Conservation (phyloP, 208 protist species). For the Acanthamoeba castellanii region DNA sequence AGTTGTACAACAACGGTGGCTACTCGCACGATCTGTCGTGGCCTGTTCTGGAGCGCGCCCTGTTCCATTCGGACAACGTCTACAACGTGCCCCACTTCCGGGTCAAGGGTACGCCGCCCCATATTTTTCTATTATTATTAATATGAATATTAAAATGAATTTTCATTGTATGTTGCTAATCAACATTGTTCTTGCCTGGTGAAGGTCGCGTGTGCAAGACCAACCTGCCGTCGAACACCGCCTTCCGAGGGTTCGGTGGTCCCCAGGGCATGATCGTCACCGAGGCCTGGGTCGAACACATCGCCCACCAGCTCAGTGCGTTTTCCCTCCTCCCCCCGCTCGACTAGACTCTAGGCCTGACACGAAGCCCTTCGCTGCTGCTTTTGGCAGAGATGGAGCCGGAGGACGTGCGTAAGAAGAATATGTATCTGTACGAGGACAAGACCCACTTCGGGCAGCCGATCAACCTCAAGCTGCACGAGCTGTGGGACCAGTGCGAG, state of each 20-base stretch:
- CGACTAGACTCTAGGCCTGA: background rate
- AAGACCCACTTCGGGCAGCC: conserved; percentile 84
- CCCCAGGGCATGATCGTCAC: conserved; percentile 89
- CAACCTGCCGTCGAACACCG: conserved; percentile 92
- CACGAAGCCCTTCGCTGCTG: too few species aligned
- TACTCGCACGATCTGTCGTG: conserved; percentile 87
- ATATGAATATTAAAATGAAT: background rate
- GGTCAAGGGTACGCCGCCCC: conserved; percentile 22
- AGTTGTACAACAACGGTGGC: conserved; percentile 89
- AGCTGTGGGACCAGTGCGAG: conserved; percentile 80
- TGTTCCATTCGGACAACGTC: conserved; percentile 91
- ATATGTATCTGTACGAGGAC: conserved; percentile 90
- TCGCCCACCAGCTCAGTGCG: conserved; percentile 79
- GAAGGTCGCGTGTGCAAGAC: conserved; percentile 88
- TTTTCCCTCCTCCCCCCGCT: background rate
- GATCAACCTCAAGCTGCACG: conserved; percentile 76
- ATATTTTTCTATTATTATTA: too few species aligned
- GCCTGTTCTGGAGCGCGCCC: conserved; percentile 88
- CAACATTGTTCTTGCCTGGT: background rate
- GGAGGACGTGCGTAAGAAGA: conserved; percentile 79
- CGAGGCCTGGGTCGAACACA: conserved; percentile 89
- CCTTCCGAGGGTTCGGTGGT: conserved; percentile 94
- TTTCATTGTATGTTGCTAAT: background rate
- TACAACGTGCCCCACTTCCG: conserved; percentile 90
- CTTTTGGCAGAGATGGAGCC: conserved; percentile 21